These are phyloP conservation scores for Colletotrichum tropicale DNA, from an alignment of 2,329 filamentous ascomycete genomes.

Conservation along the genomic window DNA sequence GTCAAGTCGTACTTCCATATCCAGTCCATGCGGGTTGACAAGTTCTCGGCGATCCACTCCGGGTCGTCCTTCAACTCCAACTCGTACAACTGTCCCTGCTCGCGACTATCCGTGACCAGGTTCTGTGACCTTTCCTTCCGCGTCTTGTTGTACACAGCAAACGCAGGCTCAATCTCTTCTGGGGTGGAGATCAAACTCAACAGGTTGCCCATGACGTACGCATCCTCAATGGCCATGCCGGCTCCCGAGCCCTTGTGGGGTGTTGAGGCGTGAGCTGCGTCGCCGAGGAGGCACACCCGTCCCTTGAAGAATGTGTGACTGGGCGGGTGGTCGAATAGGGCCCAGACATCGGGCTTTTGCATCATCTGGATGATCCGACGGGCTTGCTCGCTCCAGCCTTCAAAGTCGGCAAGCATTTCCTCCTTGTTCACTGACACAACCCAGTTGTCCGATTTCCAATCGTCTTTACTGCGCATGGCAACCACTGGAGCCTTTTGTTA, in stretches of 20 bases:
- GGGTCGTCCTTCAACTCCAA: slow-evolving; percentile 11
- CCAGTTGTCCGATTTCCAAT: slow-evolving; percentile 14
- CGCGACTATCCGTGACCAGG: slow-evolving; percentile 2
- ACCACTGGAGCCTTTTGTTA: background rate
- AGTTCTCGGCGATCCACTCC: background rate
- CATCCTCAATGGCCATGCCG: slow-evolving; percentile 28
- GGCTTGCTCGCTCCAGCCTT: background rate
- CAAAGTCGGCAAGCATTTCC: slow-evolving; percentile 13
- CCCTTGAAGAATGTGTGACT: slow-evolving; percentile 19
- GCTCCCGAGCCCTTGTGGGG: slow-evolving; percentile 28
- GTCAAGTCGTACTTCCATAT: slow-evolving; percentile 13
- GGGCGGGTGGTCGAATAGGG: slow-evolving; percentile 16
- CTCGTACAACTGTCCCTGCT: slow-evolving; percentile 6
- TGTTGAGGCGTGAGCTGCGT: slow-evolving; percentile 28
- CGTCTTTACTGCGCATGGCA: background rate
- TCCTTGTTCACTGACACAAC: background rate
- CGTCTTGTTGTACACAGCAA: slow-evolving; percentile 18
- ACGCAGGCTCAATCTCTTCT: slow-evolving; percentile 12
- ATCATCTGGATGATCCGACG: slow-evolving; percentile 7
- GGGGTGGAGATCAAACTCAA: background rate
- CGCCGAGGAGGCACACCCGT: slow-evolving; percentile 26
- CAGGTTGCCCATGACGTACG: slow-evolving; percentile 23
- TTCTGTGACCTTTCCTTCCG: background rate
- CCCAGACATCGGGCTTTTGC: slow-evolving; percentile 15
- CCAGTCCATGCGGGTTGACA: slow-evolving; percentile 11